Base-by-base conservation (phyloP, 345 rosid genomes). In the Citrus inodora region DNA sequence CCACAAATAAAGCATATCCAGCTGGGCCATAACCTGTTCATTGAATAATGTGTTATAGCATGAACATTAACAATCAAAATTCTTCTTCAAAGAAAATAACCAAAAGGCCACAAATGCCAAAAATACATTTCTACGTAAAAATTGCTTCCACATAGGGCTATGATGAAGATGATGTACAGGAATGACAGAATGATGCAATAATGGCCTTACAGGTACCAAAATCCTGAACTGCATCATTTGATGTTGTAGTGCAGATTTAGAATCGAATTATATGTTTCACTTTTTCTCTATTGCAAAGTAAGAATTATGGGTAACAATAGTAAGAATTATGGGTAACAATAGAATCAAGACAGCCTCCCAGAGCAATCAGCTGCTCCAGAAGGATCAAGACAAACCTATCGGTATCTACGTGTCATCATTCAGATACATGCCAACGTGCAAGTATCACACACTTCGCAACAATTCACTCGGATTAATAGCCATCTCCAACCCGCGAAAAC, bases 1-100 rank as follows among this genome's bases (percentile, higher is more conserved):
- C 97, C 66, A 96, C 88, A 85, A 96, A 96, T 74, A 96, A 61
- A 58, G 97, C 99, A 84, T 96, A 96, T 64, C 99, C 99, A 76
- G 95, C 92, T 0, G 99, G 89, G 37, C 99, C 99, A 80, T 94
- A 92, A 82, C 94, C 99, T 96, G 91, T 66, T 42, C 69, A 81
- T 66, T 62, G 13, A 61, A 83, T 70, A 22, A 79, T 22, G 42
- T 11, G n/a, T 51, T 35, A 46, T 51, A 14, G 62, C 35, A 81
- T 64, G 64, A 81, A 69, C 56, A 55, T 71, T 56, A 33, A 24
- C 6, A 7, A 71, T 51, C 33, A 21, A 51, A 63, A 53, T 63
- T 68, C 37, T 40, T 64, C 66, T 25, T n/a, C 21, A 72, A 59
- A 13, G 69, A 67, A 77, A 28, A 76, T 74, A 61, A 28, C 38